A percentile compares a stretch with the other conserved stretches of the same genome.
phyloP scores from a whole-genome alignment of 2,329 filamentous ascomycete genomes.

The Colletotrichum tofieldiae region DNA sequence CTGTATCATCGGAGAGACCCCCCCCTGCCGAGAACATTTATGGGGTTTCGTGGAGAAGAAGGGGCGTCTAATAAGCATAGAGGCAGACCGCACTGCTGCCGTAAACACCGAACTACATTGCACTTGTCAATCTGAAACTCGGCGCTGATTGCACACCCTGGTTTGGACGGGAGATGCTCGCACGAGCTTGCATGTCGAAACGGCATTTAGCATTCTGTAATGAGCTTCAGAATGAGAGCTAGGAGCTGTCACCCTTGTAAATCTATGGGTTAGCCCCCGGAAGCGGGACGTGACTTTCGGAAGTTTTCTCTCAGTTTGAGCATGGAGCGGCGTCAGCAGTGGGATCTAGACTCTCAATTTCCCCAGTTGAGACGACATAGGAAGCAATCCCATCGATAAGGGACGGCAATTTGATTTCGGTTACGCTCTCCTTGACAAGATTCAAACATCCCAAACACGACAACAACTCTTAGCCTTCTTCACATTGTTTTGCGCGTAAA shows the following conservation, averaged over 20 bases:
- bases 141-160: background rate
- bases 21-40: background rate
- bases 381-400: background rate
- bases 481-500: background rate
- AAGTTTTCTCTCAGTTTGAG: background rate
- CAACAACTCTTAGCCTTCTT: background rate
- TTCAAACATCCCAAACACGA: background rate
- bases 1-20: background rate
- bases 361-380: background rate
- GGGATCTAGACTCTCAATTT: background rate
- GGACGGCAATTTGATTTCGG: background rate
- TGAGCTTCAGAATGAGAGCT: background rate
- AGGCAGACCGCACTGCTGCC: background rate
- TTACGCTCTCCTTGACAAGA: background rate
- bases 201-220: background rate
- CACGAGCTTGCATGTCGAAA: background rate
- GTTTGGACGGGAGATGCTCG: background rate
- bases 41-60: constrained; percentile 4
- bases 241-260: background rate
- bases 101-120: constrained; percentile 22
- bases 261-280: background rate
- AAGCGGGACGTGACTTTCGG: background rate
- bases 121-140: constrained; percentile 29
- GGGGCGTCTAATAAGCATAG: constrained; percentile 6
- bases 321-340: background rate